A percentile compares a stretch with the other conserved stretches of the same genome.
Evolutionary conservation across 2,329 filamentous ascomycete genomes (phyloP).

Genomic region (Bipolaris sorokiniana): DNA sequence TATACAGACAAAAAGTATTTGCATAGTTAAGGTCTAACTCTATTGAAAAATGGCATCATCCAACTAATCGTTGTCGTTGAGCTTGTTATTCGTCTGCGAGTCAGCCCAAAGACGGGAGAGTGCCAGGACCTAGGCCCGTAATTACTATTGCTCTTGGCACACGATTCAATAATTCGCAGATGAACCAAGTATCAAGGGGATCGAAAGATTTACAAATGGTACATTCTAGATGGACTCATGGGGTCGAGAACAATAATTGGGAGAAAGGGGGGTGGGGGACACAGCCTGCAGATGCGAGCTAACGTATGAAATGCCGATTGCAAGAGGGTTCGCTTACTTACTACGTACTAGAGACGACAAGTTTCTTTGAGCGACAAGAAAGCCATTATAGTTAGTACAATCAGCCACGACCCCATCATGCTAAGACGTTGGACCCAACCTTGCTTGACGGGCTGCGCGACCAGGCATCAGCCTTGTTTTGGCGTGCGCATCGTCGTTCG

Average conservation of each 20-base stretch:
- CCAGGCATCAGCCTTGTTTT: conserved; percentile 58
- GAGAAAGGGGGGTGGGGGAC: conserved; percentile 55
- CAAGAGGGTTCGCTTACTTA: not conserved
- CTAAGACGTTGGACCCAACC: conserved; percentile 32
- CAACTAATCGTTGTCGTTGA: conserved; percentile 55
- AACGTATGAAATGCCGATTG: not conserved
- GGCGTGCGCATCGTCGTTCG: conserved; percentile 51
- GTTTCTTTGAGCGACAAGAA: conserved; percentile 55
- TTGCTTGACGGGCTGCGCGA: conserved; percentile 40
- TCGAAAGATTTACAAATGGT: conserved; percentile 45
- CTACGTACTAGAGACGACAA: conserved; percentile 44
- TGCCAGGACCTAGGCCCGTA: conserved; percentile 38
- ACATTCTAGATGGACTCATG: conserved; percentile 44
- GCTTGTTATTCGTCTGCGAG: conserved; percentile 44
- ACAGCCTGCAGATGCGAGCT: conserved; percentile 44
- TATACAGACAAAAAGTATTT: conserved; percentile 58
- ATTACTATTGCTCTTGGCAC: conserved; percentile 40
- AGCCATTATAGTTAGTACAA: conserved; percentile 57
- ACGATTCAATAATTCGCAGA: conserved; percentile 40
- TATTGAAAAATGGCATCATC: conserved; percentile 60
- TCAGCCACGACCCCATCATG: conserved; percentile 35
- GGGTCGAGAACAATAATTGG: conserved; percentile 59
- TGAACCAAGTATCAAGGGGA: conserved; percentile 37
- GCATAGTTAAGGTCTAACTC: conserved; percentile 56
- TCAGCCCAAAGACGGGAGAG: conserved; percentile 40